phyloP scores from a whole-genome alignment of 2,329 filamentous ascomycete genomes.

The Zasmidium angulare region DNA sequence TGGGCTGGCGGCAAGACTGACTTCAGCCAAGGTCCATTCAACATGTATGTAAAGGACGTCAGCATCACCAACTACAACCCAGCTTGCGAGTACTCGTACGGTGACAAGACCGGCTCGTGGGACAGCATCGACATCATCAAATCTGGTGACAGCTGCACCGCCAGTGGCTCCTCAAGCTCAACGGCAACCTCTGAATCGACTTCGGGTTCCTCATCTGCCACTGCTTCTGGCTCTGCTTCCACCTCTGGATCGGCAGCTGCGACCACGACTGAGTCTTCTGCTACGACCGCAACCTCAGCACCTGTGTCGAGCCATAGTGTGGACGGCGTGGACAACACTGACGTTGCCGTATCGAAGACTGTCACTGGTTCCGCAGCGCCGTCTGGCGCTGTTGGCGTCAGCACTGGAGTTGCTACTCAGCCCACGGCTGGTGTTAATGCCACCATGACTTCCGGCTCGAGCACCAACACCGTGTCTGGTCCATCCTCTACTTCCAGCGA shows the following conservation, averaged over 20 bases:
- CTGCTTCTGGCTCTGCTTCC: conserved; percentile 8
- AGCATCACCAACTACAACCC: conserved; percentile 55
- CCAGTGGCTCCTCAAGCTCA: conserved; percentile 19
- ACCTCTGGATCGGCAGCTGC: conserved; percentile 8
- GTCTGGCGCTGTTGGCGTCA: conserved; percentile 14
- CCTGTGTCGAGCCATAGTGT: conserved; percentile 31
- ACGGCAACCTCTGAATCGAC: conserved; percentile 4
- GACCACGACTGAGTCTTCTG: conserved; percentile 9
- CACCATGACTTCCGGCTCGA: conserved; percentile 8
- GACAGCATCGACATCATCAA: conserved; percentile 49
- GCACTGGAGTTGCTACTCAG: conserved; percentile 15
- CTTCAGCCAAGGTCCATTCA: conserved; percentile 49
- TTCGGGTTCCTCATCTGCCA: conserved; percentile 9
- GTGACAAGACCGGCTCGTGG: conserved; percentile 49
- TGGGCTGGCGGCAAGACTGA: conserved; percentile 65
- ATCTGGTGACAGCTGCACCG: conserved; percentile 33
- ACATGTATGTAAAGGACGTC: conserved; percentile 53
- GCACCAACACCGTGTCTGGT: conserved; percentile 4
- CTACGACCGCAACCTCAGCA: conserved; percentile 26
- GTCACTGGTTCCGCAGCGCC: conserved; percentile 25
- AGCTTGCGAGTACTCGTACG: conserved; percentile 51
- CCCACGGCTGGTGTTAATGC: conserved; percentile 9
- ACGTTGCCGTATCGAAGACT: conserved; percentile 22
- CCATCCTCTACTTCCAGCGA: conserved; percentile 12
- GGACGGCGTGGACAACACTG: conserved; percentile 21